Conservation (phyloP, 2,329 filamentous ascomycete genomes). For the Cladobotryum mycophilum region DNA sequence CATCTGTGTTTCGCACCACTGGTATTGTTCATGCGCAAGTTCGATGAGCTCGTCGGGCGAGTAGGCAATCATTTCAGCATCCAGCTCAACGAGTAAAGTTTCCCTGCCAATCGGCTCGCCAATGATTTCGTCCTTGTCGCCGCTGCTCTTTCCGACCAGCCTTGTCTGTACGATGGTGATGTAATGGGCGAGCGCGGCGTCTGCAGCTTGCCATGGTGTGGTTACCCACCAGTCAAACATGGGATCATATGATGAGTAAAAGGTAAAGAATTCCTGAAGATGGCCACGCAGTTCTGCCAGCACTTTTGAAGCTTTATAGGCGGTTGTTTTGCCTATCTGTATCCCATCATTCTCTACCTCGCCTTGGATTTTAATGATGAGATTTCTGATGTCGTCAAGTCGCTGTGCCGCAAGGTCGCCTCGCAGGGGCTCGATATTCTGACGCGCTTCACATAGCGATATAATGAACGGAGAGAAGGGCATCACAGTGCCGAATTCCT, state of each 20-base stretch:
- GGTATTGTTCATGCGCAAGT: slow-evolving; percentile 45
- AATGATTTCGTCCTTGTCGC: slow-evolving; percentile 44
- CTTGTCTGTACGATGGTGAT: slow-evolving; percentile 32
- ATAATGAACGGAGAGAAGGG: slow-evolving; percentile 38
- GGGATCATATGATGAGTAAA: slow-evolving; percentile 51
- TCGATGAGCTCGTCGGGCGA: slow-evolving; percentile 48
- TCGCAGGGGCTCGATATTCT: slow-evolving; percentile 37
- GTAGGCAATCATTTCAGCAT: slow-evolving; percentile 53
- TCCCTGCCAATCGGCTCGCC: slow-evolving; percentile 50
- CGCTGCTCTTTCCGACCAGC: slow-evolving; percentile 39
- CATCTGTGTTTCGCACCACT: slow-evolving; percentile 52
- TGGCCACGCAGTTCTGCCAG: slow-evolving; percentile 33
- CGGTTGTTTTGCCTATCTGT: slow-evolving; percentile 34
- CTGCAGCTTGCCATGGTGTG: slow-evolving; percentile 36
- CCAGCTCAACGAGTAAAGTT: slow-evolving; percentile 45
- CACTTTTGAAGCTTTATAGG: slow-evolving; percentile 40
- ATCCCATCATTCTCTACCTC: slow-evolving; percentile 29
- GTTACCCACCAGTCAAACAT: slow-evolving; percentile 51
- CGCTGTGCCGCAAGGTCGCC: slow-evolving; percentile 36
- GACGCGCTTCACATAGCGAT: slow-evolving; percentile 41
- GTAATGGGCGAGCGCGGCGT: slow-evolving; percentile 30
- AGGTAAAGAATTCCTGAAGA: slow-evolving; percentile 41
- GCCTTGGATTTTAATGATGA: slow-evolving; percentile 26
- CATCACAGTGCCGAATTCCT: slow-evolving; percentile 34
- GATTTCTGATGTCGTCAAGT: slow-evolving; percentile 30